phyloP scores from a whole-genome alignment of 2,329 filamentous ascomycete genomes.

The Leptographium lundbergii region DNA sequence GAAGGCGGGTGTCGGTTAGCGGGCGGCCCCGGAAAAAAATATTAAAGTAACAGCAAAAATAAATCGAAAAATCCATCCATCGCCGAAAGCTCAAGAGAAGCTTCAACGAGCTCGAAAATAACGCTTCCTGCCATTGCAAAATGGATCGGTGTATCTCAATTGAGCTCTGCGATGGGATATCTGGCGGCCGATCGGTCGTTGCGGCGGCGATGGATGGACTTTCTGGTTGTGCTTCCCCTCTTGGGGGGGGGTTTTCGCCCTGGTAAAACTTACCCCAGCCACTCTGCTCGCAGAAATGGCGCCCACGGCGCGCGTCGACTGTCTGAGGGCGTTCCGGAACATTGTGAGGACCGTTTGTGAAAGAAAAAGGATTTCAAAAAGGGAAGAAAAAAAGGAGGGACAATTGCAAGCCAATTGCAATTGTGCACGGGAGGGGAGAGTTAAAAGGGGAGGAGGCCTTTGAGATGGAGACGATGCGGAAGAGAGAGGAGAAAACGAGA shows the following conservation, averaged over 20 bases:
- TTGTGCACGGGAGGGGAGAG: constrained; percentile 24
- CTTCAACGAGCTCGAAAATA: constrained; percentile 1
- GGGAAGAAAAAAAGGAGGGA: constrained; percentile 34
- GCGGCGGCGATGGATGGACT: neutral
- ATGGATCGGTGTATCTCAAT: neutral
- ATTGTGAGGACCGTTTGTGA: constrained; percentile 38
- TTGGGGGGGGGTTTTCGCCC: neutral
- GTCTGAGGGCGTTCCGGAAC: constrained; percentile 97
- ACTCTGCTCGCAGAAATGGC: constrained; percentile 89
- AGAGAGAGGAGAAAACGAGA: constrained; percentile 10
- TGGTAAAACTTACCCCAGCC: constrained; percentile 68
- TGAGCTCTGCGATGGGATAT: neutral
- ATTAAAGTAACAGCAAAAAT: constrained; percentile 22
- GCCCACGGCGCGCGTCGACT: constrained; percentile 89
- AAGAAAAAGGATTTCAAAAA: constrained; percentile 30
- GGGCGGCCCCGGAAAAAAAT: constrained; percentile 10
- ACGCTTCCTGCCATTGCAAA: neutral
- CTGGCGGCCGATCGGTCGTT: neutral
- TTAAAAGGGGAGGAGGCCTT: constrained; percentile 2
- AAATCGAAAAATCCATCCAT: constrained; percentile 13
- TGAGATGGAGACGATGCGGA: constrained; percentile 10
- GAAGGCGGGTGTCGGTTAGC: constrained; percentile 25
- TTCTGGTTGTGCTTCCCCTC: neutral
- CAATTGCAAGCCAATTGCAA: constrained; percentile 52
- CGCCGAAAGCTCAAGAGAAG: neutral